These are phyloP conservation scores for Ormosia emarginata DNA, from an alignment of 306 rosid genomes.

Conservation along the genomic window DNA sequence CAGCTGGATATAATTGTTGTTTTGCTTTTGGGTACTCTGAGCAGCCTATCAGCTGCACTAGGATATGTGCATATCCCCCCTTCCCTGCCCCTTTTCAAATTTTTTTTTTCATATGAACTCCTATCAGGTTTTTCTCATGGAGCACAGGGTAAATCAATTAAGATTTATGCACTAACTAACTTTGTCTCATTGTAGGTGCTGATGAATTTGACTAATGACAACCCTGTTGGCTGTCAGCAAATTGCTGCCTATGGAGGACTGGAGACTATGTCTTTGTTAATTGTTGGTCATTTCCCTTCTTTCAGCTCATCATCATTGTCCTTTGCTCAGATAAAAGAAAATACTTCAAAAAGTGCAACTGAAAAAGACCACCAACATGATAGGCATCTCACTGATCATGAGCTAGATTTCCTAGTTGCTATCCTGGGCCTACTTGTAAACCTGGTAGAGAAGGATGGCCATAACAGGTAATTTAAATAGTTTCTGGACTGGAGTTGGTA, in stretches of 20 bases:
- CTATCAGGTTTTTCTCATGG: slow-evolving; percentile 2
- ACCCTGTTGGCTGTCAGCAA: slow-evolving; percentile 87
- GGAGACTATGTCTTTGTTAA: slow-evolving; percentile 83
- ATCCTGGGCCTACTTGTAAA: slow-evolving; percentile 95
- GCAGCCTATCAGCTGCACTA: neutral
- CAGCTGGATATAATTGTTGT: slow-evolving; percentile 9
- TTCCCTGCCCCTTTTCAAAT: neutral
- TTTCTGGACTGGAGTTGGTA: too few relatives aligned
- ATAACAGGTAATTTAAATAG: slow-evolving; percentile 58
- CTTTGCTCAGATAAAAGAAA: slow-evolving; percentile 40
- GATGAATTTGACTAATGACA: slow-evolving; percentile 96
- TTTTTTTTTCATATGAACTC: neutral
- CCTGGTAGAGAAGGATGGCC: slow-evolving; percentile 89
- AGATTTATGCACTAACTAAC: neutral
- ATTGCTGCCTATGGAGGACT: slow-evolving; percentile 86
- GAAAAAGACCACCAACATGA: slow-evolving; percentile 43
- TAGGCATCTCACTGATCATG: slow-evolving; percentile 71
- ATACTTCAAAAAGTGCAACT: slow-evolving; percentile 15
- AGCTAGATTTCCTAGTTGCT: slow-evolving; percentile 94
- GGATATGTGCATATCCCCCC: neutral
- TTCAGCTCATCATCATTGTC: slow-evolving; percentile 51
- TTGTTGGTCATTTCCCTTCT: slow-evolving; percentile 86
- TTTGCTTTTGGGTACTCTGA: neutral
- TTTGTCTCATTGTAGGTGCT: slow-evolving; percentile 63
- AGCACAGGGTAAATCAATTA: neutral